Conservation (phyloP, 1,139 yeast species). For the Chernovozyma sophiae-reginae region DNA sequence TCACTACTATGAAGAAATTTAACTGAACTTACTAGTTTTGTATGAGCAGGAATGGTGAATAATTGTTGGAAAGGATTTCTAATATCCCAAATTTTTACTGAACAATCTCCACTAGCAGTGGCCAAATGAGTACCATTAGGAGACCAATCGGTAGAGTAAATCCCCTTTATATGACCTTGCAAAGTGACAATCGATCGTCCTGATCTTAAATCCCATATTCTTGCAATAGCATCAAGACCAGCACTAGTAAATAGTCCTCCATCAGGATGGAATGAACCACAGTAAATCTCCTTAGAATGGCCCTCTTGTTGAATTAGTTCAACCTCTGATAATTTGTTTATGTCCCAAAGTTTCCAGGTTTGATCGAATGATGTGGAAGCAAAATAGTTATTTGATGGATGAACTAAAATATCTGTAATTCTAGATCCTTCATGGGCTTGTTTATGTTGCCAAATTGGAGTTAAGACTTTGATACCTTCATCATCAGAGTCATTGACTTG, state of each 20-base stretch:
- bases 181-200: conserved; percentile 64
- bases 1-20: conserved; percentile 36
- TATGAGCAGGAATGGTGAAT: conserved; percentile 71
- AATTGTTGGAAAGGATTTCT: conserved; percentile 41
- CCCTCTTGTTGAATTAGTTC: conserved; percentile 67
- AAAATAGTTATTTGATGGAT: conserved; percentile 55
- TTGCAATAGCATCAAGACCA: conserved; percentile 71
- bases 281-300: conserved; percentile 70
- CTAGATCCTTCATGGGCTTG: conserved; percentile 21
- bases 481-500: not conserved
- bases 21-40: conserved; percentile 66
- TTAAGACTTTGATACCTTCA: not conserved
- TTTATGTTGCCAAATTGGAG: not conserved
- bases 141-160: conserved; percentile 72
- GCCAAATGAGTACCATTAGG: conserved; percentile 73
- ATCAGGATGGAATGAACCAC: conserved; percentile 66
- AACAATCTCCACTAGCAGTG: conserved; percentile 82
- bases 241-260: conserved; percentile 77
- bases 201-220: conserved; percentile 83
- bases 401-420: conserved; percentile 60
- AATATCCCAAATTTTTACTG: conserved; percentile 83
- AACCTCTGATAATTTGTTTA: conserved; percentile 26
- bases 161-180: conserved; percentile 67
- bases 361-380: conserved; percentile 79
- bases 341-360: conserved; percentile 91